Evolutionary conservation across 2,329 filamentous ascomycete species (phyloP), one percentile per base, ranked within the genome.

Genomic region (Hymenoscyphus infarciens): DNA sequence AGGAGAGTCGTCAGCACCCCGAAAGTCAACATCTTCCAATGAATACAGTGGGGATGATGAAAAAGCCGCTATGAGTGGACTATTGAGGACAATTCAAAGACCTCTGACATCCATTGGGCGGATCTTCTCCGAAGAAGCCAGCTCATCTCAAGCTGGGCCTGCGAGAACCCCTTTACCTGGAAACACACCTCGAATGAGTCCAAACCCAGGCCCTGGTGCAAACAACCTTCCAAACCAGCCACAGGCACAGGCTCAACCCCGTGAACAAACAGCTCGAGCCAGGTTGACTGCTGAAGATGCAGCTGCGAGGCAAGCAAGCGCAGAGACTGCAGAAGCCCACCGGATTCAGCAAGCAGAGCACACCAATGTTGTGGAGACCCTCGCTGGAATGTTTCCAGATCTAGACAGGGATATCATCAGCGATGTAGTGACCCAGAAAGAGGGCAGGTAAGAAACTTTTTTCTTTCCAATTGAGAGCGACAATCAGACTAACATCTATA

Each of bases 311-410:
- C 94, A 98, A 77, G 94, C 94, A 1, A 96, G 90, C 69, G 92
- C 91, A 0, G 94, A 98, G 75, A 86, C 85, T 6, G 94, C 94
- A 10, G 91, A 99, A 75, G 94, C 94, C 7, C 86, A 92, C 67
- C 82, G 90, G 16, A 86, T 98, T 64, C 87, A 95, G 69, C 82
- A 87, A 39, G 88, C 89, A 61, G 95, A 99, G 80, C 93, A 98
- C 76, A 82, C 86, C 60, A 94, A 92, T 70, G 87, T 99, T 7
- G 94, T 98, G 2, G 95, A 98, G 77, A 98, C 95, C 39, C 79
- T 99, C 62, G 88, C 91, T 56, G 90, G 92, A 70, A 99, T 99
- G 95, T 99, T 99, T 75, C 95, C 95, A 0, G 92, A 96, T 73
- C 80, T 99, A 58, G 95, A 99, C 75, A 86, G 87, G 71, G 96